Evolutionary conservation across 306 rosid genomes (phyloP).

Genomic region (Trifolium fragiferum): DNA sequence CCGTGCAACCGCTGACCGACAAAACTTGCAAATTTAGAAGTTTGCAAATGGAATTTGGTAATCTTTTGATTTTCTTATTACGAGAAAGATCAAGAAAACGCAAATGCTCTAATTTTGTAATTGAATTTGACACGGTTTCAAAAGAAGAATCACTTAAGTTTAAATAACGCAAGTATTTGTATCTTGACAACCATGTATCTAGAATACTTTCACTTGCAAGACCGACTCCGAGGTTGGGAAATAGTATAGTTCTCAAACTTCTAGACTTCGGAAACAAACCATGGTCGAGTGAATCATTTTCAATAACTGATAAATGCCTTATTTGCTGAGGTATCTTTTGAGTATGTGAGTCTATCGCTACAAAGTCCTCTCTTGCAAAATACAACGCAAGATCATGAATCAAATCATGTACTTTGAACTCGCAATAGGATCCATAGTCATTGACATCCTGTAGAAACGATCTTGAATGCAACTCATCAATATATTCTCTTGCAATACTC

Average conservation of each 20-base stretch:
- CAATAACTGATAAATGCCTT: neutral
- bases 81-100: neutral
- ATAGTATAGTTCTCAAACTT: neutral
- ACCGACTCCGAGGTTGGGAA: neutral
- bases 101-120: neutral
- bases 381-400: neutral
- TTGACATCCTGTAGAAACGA: neutral
- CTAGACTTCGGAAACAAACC: neutral
- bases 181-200: neutral
- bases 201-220: neutral
- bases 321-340: neutral
- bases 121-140: neutral
- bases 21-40: neutral
- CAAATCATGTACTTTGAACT: slow-evolving; percentile 2
- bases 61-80: neutral
- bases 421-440: neutral
- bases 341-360: neutral
- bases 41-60: neutral
- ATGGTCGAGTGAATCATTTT: neutral
- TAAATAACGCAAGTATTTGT: neutral
- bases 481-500: neutral
- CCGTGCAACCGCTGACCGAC: neutral
- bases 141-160: neutral
- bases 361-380: neutral
- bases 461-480: neutral